phyloP scores from a whole-genome alignment of 768 basidiomycete genomes.

The Tubosaeta sp. region DNA sequence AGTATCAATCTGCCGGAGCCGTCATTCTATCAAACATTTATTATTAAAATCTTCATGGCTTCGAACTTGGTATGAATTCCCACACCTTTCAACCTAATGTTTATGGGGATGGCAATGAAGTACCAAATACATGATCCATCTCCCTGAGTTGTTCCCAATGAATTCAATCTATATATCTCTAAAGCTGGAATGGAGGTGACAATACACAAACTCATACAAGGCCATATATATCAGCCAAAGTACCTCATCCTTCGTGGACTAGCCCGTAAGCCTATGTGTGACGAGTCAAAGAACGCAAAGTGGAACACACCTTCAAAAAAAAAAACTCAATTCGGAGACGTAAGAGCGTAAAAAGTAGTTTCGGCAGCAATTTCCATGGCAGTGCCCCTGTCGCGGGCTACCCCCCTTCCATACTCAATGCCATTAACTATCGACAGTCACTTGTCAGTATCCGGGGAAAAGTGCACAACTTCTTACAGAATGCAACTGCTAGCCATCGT shows the following conservation, averaged over 20 bases:
- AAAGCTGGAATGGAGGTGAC: neutral
- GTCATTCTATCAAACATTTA: too few relatives aligned
- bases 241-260: neutral
- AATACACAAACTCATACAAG: constrained; percentile 2
- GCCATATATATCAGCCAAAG: neutral
- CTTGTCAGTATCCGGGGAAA: neutral
- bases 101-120: neutral
- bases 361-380: constrained; percentile 31
- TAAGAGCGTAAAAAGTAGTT: constrained; percentile 20
- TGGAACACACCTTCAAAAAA: constrained; percentile 3
- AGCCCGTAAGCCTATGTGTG: neutral
- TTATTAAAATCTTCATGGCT: too few relatives aligned
- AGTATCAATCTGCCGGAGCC: too few relatives aligned
- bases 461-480: constrained; percentile 16
- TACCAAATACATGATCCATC: neutral
- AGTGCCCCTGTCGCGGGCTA: constrained; percentile 23
- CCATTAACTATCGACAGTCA: constrained; percentile 18
- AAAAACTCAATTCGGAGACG: constrained; percentile 16
- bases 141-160: neutral
- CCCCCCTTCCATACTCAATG: constrained; percentile 24
- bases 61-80: neutral
- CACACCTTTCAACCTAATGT: neutral
- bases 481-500: constrained; percentile 22
- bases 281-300: neutral
- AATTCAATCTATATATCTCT: constrained; percentile 1